Evolutionary conservation across 306 rosid genomes (phyloP).

Genomic region (Canavalia gladiata): DNA sequence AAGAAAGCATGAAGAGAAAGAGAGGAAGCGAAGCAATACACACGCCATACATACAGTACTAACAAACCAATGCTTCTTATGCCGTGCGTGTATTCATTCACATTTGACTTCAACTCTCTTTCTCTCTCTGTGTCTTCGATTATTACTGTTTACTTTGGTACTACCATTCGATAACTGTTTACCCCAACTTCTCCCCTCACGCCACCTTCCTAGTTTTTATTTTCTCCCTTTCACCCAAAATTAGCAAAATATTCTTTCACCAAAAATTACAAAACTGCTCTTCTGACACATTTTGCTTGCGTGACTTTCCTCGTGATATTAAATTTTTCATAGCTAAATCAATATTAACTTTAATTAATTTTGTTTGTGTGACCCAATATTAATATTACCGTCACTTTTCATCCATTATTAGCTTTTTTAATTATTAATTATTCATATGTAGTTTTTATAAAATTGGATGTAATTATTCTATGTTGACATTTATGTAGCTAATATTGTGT

Average conservation of each 20-base stretch:
- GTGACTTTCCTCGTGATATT: background rate
- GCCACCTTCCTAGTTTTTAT: too few relatives aligned
- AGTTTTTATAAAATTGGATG: background rate
- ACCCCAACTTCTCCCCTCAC: background rate
- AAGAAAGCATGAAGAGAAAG: constrained; percentile 6
- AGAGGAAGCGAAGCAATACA: constrained; percentile 3
- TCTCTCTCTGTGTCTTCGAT: background rate
- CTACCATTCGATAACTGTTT: background rate
- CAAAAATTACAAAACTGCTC: background rate
- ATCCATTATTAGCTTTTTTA: background rate
- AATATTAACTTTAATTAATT: too few relatives aligned
- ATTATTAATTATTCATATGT: background rate
- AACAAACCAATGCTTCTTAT: constrained; percentile 24
- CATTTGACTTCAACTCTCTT: constrained; percentile 1
- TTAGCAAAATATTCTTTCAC: background rate
- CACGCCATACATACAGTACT: constrained; percentile 18
- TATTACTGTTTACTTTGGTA: constrained; percentile 29
- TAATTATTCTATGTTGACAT: background rate
- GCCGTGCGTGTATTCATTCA: background rate
- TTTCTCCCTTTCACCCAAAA: background rate
- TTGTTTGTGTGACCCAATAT: background rate
- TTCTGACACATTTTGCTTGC: background rate
- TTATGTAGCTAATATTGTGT: background rate
- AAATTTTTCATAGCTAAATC: background rate
- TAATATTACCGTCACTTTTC: background rate